Evolutionary conservation across 1,139 yeast genomes (phyloP), one percentile per base, ranked within the genome.

Genomic region (Hansenula lynferdii): DNA sequence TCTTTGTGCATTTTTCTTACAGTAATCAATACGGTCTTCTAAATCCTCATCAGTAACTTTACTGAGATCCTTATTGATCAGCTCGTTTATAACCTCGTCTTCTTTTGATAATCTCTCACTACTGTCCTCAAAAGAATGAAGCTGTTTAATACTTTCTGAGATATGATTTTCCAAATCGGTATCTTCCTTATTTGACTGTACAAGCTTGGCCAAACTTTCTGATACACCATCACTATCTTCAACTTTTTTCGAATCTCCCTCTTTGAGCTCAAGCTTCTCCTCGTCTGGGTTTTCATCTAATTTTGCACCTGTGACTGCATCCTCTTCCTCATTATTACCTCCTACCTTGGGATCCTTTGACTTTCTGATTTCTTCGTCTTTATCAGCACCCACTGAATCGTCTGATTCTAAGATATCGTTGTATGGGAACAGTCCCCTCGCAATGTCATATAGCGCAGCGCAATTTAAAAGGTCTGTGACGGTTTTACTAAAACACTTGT

Each of bases 11-110:
- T 34, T 21, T 15, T 17, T 15, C 8, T 28, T 31, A 18, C 47
- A 45, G n/a, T 34, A 37, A 15, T 28, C 14, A 9, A 40, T 42
- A 12, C 40, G 34, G 1, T 20, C 23, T 1, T 29, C 22, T 2
- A 45, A 19, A 15, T 45, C 45, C 1, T 40, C 41, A 25, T 45
- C 48, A 3, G 43, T 40, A 14, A 43, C 24, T 15, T 26, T 26
- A n/a, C 34, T 34, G 19, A 39, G 26, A 7, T 28, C 20, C 8
- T 17, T 16, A n/a, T 24, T 16, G 2, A 41, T 34, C 10, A 38
- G 27, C 2, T 31, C 8, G 10, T 35, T 22, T 5, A 43, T 33
- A 6, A 41, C 16, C n/a, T 21, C 11, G 24, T 41, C 42, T 22
- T 43, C 45, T 24, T 43, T 42, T 1, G 25, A 21, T 5, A 20